Conservation (phyloP, 768 basidiomycete genomes). For the Leccinum uliginosum region DNA sequence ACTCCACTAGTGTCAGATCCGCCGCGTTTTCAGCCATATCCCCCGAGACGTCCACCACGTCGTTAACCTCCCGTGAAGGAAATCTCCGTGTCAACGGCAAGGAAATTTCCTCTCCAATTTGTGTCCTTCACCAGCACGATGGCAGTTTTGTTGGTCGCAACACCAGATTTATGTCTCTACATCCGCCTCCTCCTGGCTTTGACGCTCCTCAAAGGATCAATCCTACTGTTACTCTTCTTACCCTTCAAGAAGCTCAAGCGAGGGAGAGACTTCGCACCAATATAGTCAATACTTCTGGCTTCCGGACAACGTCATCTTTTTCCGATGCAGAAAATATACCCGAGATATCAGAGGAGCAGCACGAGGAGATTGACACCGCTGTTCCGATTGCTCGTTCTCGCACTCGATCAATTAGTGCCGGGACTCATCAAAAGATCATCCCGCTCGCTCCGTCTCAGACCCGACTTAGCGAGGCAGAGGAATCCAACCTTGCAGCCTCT, state of each 20-base stretch:
- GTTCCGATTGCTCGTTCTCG: conserved; percentile 33
- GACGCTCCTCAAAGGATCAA: conserved; percentile 50
- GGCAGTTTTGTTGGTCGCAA: conserved; percentile 27
- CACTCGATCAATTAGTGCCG: conserved; percentile 60
- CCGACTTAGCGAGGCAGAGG: conserved; percentile 43
- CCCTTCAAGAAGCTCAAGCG: conserved; percentile 75
- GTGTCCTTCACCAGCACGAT: conserved; percentile 32
- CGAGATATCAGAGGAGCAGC: conserved; percentile 13
- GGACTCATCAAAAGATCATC: conserved; percentile 43
- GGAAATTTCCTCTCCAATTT: conserved; percentile 55
- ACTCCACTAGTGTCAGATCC: conserved; percentile 37
- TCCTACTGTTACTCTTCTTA: conserved; percentile 62
- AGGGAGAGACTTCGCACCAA: conserved; percentile 53
- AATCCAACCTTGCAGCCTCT: conserved; percentile 21
- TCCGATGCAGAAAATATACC: conserved; percentile 31
- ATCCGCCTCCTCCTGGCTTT: conserved; percentile 31
- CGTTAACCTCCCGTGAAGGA: conserved; percentile 20
- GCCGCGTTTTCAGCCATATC: conserved; percentile 32
- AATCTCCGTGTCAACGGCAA: conserved; percentile 37
- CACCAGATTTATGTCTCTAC: conserved; percentile 28
- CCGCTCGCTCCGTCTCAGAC: conserved; percentile 34
- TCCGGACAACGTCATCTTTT: conserved; percentile 28
- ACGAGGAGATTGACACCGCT: conserved; percentile 24
- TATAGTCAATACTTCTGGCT: conserved; percentile 33
- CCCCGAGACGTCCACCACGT: conserved; percentile 32